Conservation (phyloP, 768 basidiomycete genomes). For the Chlorophyllum brunneum region DNA sequence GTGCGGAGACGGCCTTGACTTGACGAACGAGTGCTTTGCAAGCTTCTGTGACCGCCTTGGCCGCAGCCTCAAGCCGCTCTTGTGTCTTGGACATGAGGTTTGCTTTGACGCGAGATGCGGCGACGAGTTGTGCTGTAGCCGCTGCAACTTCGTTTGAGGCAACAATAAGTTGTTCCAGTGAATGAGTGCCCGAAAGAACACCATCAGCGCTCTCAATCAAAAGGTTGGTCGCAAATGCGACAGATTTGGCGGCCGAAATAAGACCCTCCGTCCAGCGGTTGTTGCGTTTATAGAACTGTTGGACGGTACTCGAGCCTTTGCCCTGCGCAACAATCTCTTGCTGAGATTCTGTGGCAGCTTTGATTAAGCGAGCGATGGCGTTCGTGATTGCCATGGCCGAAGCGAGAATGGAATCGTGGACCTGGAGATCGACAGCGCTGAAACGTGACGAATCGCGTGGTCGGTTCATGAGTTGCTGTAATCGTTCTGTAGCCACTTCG, state of each 20-base stretch:
- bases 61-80: conserved; percentile 91
- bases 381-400: conserved; percentile 94
- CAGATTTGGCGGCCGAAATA: conserved; percentile 95
- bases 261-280: conserved; percentile 99
- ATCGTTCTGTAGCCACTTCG: conserved; percentile 84
- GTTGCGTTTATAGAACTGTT: conserved; percentile 99
- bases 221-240: conserved; percentile 92
- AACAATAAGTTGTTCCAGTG: conserved; percentile 97
- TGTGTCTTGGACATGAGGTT: conserved; percentile 99
- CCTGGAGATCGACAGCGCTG: conserved; percentile 90
- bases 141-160: conserved; percentile 99
- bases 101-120: conserved; percentile 96
- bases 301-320: conserved; percentile 83
- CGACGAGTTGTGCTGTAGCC: conserved; percentile 96
- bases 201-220: conserved; percentile 98
- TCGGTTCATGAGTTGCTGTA: conserved; percentile 89
- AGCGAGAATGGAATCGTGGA: conserved; percentile 95
- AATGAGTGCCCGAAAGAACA: conserved; percentile 93
- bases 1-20: conserved; percentile 91
- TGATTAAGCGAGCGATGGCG: conserved; percentile 91
- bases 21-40: conserved; percentile 95
- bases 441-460: conserved; percentile 85
- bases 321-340: conserved; percentile 97
- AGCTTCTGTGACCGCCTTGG: conserved; percentile 96
- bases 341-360: conserved; percentile 96